Evolutionary conservation across 768 basidiomycete genomes (phyloP).

Genomic region (Trametes maxima): DNA sequence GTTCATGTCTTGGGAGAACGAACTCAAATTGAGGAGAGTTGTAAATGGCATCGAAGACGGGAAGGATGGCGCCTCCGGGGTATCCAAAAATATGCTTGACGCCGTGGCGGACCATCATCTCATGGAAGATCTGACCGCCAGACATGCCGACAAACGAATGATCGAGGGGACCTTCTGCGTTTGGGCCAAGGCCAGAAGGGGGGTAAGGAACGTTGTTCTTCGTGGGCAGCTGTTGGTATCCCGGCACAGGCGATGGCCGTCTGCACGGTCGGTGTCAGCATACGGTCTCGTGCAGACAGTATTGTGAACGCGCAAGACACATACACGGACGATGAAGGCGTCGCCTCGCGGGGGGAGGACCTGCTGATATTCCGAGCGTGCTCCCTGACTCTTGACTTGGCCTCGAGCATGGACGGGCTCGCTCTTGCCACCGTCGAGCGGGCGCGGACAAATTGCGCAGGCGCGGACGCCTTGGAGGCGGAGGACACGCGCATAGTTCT

Average conservation of each 20-base stretch:
- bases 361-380: constrained; percentile 77
- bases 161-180: constrained; percentile 60
- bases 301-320: constrained; percentile 26
- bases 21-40: constrained; percentile 95
- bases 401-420: constrained; percentile 65
- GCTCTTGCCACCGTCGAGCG: constrained; percentile 49
- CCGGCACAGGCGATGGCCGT: constrained; percentile 64
- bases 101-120: constrained; percentile 98
- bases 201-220: constrained; percentile 41
- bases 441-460: constrained; percentile 46
- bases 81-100: constrained; percentile 99
- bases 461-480: constrained; percentile 39
- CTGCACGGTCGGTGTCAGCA: constrained; percentile 37
- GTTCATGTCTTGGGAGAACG: constrained; percentile 93
- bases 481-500: constrained; percentile 44
- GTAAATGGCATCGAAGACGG: constrained; percentile 99
- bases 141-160: constrained; percentile 91
- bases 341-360: constrained; percentile 60
- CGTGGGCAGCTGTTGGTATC: constrained; percentile 51
- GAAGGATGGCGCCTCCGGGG: constrained; percentile 96
- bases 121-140: constrained; percentile 97
- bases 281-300: background rate
- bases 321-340: constrained; percentile 64
- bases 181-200: constrained; percentile 36
- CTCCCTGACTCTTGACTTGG: constrained; percentile 78